Conservation (phyloP, 176 grass and related monocot species). For the Carex kokanica region DNA sequence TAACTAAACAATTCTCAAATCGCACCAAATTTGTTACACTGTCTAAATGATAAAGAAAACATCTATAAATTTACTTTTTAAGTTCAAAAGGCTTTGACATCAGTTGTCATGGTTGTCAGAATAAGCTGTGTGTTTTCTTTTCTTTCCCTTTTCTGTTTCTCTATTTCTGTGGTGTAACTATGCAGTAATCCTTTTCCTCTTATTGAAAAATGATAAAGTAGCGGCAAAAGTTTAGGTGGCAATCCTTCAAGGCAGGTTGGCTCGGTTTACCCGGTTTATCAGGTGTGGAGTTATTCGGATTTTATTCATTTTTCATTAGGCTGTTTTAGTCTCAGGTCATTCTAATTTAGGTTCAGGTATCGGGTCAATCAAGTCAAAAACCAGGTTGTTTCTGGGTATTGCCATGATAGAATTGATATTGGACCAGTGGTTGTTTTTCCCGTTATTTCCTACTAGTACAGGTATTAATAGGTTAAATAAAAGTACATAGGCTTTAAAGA, state of each 20-base stretch:
- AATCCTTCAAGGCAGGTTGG: background rate
- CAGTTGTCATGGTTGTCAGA: background rate
- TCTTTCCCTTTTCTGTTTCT: background rate
- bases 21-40: background rate
- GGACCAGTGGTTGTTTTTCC: background rate
- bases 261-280: background rate
- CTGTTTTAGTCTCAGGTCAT: background rate
- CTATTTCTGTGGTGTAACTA: background rate
- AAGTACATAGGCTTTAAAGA: background rate
- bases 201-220: background rate
- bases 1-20: background rate
- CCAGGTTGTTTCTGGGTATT: background rate
- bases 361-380: background rate
- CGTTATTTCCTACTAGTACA: background rate
- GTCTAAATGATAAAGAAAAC: background rate
- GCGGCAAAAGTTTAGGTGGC: background rate
- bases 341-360: background rate
- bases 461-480: background rate
- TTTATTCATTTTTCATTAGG: background rate
- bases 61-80: background rate
- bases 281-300: background rate
- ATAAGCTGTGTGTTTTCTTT: background rate
- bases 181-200: background rate
- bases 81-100: background rate
- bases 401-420: background rate